These are phyloP conservation scores for Grosmannia huntii DNA, from an alignment of 2,329 filamentous ascomycete species.

Conservation along the genomic window DNA sequence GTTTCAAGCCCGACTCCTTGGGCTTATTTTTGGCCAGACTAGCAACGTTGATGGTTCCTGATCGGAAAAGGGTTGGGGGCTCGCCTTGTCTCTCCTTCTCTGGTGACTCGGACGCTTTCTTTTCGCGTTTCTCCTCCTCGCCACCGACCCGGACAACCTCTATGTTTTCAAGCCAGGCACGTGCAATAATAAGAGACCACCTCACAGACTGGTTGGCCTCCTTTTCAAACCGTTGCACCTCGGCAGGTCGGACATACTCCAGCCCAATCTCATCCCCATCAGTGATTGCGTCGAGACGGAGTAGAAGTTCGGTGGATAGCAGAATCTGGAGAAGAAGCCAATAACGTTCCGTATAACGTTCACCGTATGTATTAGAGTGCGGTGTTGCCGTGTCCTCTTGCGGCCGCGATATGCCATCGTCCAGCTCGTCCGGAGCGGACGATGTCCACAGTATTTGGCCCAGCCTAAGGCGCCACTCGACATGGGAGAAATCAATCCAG, in stretches of 20 bases:
- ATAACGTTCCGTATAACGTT: conserved; percentile 49
- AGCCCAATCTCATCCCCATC: conserved; percentile 44
- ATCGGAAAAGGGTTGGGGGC: background rate
- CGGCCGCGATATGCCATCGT: conserved; percentile 23
- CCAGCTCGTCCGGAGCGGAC: conserved; percentile 9
- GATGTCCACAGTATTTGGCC: conserved; percentile 57
- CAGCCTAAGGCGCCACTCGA: conserved; percentile 62
- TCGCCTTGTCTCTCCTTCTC: background rate
- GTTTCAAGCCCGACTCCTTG: conserved; percentile 20
- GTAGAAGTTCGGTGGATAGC: conserved; percentile 50
- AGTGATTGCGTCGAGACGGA: conserved; percentile 50
- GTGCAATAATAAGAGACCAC: conserved; percentile 53
- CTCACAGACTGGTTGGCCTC: conserved; percentile 49
- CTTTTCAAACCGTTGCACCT: conserved; percentile 48
- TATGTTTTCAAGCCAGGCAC: conserved; percentile 57
- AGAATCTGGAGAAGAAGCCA: conserved; percentile 56
- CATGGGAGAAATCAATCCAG: conserved; percentile 62
- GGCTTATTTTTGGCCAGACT: background rate
- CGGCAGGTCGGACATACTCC: conserved; percentile 37
- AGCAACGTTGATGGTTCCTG: background rate
- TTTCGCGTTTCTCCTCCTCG: background rate
- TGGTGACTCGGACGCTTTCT: background rate
- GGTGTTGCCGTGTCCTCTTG: conserved; percentile 17
- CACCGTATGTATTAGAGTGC: conserved; percentile 23
- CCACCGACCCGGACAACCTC: conserved; percentile 24